Conservation (phyloP, 2,329 filamentous ascomycete genomes). For the Trichoderma sp. region DNA sequence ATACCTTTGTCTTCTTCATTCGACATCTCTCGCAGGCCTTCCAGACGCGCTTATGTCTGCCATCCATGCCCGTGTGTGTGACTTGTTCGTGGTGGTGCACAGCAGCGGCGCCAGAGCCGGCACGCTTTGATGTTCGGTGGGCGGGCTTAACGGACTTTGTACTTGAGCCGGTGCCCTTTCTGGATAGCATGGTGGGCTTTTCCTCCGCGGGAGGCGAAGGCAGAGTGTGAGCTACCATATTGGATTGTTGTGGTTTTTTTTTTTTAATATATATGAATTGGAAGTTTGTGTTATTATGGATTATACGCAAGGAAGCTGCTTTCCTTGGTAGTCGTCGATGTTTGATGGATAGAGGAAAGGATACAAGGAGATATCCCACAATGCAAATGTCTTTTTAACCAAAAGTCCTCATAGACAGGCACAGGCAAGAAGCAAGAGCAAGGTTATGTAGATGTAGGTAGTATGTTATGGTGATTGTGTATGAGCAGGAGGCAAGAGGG, state of each 20-base stretch:
- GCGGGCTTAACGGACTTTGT: conserved; percentile 55
- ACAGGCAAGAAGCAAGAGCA: neutral
- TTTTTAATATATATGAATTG: neutral
- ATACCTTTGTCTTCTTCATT: conserved; percentile 72
- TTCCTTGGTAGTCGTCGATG: neutral
- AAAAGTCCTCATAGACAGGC: neutral
- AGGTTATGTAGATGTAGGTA: neutral
- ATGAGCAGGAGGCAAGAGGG: neutral
- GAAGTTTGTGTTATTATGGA: neutral
- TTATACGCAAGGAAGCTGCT: neutral
- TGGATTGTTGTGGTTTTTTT: conserved; percentile 27
- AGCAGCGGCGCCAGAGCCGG: conserved; percentile 45
- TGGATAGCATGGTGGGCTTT: conserved; percentile 37
- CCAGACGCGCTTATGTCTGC: conserved; percentile 67
- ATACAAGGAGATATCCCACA: neutral
- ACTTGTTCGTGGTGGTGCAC: conserved; percentile 46
- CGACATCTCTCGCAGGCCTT: conserved; percentile 69
- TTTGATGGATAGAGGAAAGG: neutral
- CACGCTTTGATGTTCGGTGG: conserved; percentile 57
- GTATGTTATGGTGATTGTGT: neutral
- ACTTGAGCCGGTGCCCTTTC: conserved; percentile 46
- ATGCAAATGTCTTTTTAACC: neutral
- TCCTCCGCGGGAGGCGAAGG: conserved; percentile 60
- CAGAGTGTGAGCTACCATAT: conserved; percentile 54
- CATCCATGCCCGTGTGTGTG: conserved; percentile 50